Evolutionary conservation across 2,329 filamentous ascomycete genomes (phyloP), one percentile per base, ranked within the genome.

Genomic region (Balansia obtecta): DNA sequence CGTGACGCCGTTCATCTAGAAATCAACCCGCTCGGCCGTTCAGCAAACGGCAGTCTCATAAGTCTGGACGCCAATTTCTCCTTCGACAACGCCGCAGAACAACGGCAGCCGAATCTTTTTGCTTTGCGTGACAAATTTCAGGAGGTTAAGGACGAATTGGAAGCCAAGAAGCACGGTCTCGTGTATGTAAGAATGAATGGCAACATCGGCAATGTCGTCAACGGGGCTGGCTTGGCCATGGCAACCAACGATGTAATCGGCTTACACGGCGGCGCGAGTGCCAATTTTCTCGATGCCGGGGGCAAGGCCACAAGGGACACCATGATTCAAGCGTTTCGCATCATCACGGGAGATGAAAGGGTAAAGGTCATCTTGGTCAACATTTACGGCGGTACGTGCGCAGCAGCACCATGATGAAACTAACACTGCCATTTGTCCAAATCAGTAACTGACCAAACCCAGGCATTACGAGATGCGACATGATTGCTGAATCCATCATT

Each of bases 211-310:
- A 95, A 86, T 0, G 72, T 94, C 55, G 88, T 95, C 55, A 95
- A 95, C 61, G 88, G 89, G 42, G 89, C 90, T 0, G 89, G 89
- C 0, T 76, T 95, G 1, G 88, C 88, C 0, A 93, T 95, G 86
- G 93, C 93, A 63, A 95, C 88, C 0, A 82, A 90, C 53, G 89
- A 95, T 63, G 85, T 86, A 0, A 77, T 95, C 1, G 73, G 77
- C 2, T 69, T 80, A 12, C 77, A 80, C 50, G 83, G 83, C 9
- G 86, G 86, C 2, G 67, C 72, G 34, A 83, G 83, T 22, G 80
- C 87, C 11, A 95, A 95, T 60, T 95, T 95, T 64, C 74, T 95
- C 50, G 89, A 95, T 63, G 94, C 87, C 0, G 89, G 90, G 30
- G 89, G 89, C 37, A 93, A 94, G 64, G 89, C 89, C 0, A 95